phyloP scores from a whole-genome alignment of 2,329 filamentous ascomycete genomes.

The Cordyceps tenuipes region DNA sequence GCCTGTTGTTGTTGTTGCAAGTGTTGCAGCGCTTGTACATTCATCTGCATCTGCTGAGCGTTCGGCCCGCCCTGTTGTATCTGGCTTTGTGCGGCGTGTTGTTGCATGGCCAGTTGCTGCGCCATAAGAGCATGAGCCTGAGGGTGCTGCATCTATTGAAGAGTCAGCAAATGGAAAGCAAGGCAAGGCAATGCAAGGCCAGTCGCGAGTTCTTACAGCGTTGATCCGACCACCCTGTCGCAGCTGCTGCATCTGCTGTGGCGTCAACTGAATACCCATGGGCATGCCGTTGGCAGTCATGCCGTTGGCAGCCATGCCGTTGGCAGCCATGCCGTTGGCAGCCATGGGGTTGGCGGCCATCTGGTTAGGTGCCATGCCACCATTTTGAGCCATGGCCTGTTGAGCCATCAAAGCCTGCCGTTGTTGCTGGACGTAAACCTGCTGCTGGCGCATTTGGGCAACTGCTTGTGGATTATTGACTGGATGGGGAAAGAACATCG shows the following conservation, averaged over 20 bases:
- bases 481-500: constrained; percentile 13
- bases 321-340: constrained; percentile 35
- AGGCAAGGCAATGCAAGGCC: not conserved
- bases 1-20: constrained; percentile 30
- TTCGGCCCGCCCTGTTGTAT: constrained; percentile 32
- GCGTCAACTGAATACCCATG: constrained; percentile 42
- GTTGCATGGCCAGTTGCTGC: constrained; percentile 40
- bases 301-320: constrained; percentile 23
- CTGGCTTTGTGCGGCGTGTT: constrained; percentile 20
- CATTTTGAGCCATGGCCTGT: constrained; percentile 40
- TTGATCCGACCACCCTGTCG: constrained; percentile 32
- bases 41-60: constrained; percentile 42
- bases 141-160: constrained; percentile 15
- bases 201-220: constrained; percentile 28
- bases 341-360: constrained; percentile 24
- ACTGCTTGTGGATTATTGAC: constrained; percentile 30
- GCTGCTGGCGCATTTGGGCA: constrained; percentile 42
- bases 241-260: constrained; percentile 44
- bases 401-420: constrained; percentile 47
- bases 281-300: constrained; percentile 37
- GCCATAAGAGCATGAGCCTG: constrained; percentile 26
- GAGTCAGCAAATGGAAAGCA: not conserved
- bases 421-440: constrained; percentile 49
- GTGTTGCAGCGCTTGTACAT: constrained; percentile 37
- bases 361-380: constrained; percentile 34